Evolutionary conservation across 2,329 filamentous ascomycete genomes (phyloP), one percentile per base, ranked within the genome.

Genomic region (Periconia macrospinosa): DNA sequence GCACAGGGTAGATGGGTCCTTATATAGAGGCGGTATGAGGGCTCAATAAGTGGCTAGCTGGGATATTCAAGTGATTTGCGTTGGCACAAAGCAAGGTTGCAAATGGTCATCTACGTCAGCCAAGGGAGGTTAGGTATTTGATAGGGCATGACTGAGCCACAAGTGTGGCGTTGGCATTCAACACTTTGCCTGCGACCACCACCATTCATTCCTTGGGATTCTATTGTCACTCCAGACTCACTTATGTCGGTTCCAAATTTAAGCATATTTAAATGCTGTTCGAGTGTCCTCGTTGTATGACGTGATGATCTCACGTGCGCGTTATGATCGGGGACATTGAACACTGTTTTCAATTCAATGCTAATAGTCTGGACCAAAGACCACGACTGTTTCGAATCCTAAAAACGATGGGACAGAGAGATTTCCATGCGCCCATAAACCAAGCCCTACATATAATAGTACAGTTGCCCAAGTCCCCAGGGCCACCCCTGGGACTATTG

Each of bases 1-100:
- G 18, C 8, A 33, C n/a, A 47, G 45, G 46, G 19, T 18, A n/a
- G 10, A 5, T 35, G 17, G 73, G 56, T 52, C 27, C 59, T 52
- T 30, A 50, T 50, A 41, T 59, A 49, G 49, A 42, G 33, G 5
- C 33, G 33, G 33, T 41, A 55, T 59, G 46, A 19, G 55, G 52
- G 51, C 54, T 52, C 52, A 30, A 41, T 10, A 13, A 44, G 9
- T 41, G 35, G 27, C 41, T 30, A 19, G 30, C 23, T 27, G 3
- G 23, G 23, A 8, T 27, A 27, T 27, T 27, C 5, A 27, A 27
- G 23, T 27, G 5, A 27, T 27, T 27, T 27, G 23, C 23, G 23
- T 8, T 27, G 20, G 33, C 27, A 45, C 17, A 20, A 42, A 45
- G 48, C 53, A 48, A 15, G 47, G 47, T 43, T 35, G 41, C 17